These are phyloP conservation scores for Hydnum rufescens DNA, from an alignment of 768 basidiomycete genomes.

Conservation along the genomic window DNA sequence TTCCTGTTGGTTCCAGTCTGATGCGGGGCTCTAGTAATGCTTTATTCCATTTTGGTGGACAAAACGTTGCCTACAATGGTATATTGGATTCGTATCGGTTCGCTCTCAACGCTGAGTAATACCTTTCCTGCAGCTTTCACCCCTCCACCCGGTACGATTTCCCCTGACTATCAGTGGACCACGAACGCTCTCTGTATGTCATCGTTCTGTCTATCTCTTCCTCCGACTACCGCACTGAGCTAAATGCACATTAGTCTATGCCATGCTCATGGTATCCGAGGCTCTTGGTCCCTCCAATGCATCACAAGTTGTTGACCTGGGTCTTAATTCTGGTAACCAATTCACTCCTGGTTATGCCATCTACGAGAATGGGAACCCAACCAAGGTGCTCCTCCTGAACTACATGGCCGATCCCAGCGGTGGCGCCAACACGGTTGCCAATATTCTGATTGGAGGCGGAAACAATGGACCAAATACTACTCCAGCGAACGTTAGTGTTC, in stretches of 20 bases:
- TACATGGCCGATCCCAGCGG: constrained; percentile 25
- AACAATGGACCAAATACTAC: constrained; percentile 9
- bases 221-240: not conserved
- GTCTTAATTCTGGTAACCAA: constrained; percentile 21
- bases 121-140: constrained; percentile 24
- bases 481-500: constrained; percentile 14
- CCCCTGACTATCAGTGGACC: constrained; percentile 22
- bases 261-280: constrained; percentile 28
- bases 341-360: constrained; percentile 29
- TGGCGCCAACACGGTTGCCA: constrained; percentile 21
- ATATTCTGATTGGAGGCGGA: constrained; percentile 18
- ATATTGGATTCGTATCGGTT: constrained; percentile 12
- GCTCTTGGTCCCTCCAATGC: constrained; percentile 24
- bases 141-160: constrained; percentile 28
- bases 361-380: constrained; percentile 27
- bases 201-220: not conserved
- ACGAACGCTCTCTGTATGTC: constrained; percentile 23
- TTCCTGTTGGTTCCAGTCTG: too few relatives aligned
- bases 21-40: too few relatives aligned
- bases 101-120: not conserved
- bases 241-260: constrained; percentile 18
- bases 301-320: constrained; percentile 26
- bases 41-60: constrained; percentile 29
- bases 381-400: constrained; percentile 25
- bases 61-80: constrained; percentile 33